These are phyloP conservation scores for Debaryomyces nepalensis DNA, from an alignment of 1,139 yeast species.

Conservation along the genomic window DNA sequence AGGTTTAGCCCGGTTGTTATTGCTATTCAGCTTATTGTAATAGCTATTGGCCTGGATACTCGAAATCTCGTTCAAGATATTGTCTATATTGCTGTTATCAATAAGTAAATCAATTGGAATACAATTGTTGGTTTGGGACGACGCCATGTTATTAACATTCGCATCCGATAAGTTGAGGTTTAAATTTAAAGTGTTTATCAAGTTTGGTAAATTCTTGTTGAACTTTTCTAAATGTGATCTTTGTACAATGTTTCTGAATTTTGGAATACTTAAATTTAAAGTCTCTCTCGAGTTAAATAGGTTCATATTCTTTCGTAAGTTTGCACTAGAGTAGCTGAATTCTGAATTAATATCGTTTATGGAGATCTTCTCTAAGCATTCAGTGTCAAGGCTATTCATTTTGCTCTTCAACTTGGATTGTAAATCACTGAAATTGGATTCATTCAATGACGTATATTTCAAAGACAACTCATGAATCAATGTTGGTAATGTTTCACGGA, in stretches of 20 bases:
- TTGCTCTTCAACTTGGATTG: constrained; percentile 15
- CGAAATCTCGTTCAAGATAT: constrained; percentile 49
- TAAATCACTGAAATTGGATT: constrained; percentile 17
- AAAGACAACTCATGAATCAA: constrained; percentile 77
- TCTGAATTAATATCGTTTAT: constrained; percentile 22
- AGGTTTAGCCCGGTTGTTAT: constrained; percentile 39
- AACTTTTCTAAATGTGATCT: constrained; percentile 53
- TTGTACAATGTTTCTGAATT: constrained; percentile 59
- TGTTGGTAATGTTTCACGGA: constrained; percentile 83
- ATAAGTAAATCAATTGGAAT: constrained; percentile 44
- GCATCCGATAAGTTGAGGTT: constrained; percentile 25
- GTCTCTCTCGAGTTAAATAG: constrained; percentile 81
- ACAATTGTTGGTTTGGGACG: constrained; percentile 30
- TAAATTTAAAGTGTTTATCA: constrained; percentile 42
- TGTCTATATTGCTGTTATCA: constrained; percentile 26
- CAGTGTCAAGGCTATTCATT: constrained; percentile 10
- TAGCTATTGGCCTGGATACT: constrained; percentile 51
- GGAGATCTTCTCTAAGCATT: constrained; percentile 21
- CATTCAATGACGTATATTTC: constrained; percentile 60
- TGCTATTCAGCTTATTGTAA: constrained; percentile 35
- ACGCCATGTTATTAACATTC: constrained; percentile 11
- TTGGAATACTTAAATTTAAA: constrained; percentile 65
- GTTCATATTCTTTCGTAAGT: constrained; percentile 71
- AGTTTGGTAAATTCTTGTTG: constrained; percentile 44
- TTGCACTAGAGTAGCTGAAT: constrained; percentile 59